Evolutionary conservation across 2,329 filamentous ascomycete genomes (phyloP).

Genomic region (Lachnellula hyalina): DNA sequence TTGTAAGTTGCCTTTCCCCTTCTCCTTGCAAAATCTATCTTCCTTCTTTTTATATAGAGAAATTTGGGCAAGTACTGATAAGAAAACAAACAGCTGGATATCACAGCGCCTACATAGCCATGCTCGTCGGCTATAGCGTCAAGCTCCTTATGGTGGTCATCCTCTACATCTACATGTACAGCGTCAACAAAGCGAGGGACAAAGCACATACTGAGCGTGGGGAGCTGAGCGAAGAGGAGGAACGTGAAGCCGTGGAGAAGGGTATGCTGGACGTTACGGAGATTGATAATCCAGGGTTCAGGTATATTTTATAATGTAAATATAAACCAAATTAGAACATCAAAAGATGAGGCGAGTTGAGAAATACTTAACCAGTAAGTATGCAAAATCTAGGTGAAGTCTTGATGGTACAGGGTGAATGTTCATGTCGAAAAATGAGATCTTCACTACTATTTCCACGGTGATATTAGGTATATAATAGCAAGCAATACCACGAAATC

Average conservation of each 20-base stretch:
- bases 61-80: constrained; percentile 12
- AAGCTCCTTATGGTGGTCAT: constrained; percentile 46
- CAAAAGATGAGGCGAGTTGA: neutral
- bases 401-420: too few species aligned
- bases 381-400: neutral
- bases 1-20: constrained; percentile 12
- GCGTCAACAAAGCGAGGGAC: constrained; percentile 49
- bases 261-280: constrained; percentile 53
- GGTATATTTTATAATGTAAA: constrained; percentile 41
- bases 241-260: constrained; percentile 46
- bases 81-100: constrained; percentile 27
- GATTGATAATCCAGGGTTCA: constrained; percentile 49
- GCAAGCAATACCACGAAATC: too few species aligned
- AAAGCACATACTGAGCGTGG: constrained; percentile 33
- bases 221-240: constrained; percentile 36
- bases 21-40: neutral
- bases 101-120: constrained; percentile 33
- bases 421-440: too few species aligned
- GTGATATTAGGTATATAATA: too few species aligned
- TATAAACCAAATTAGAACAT: neutral
- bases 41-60: neutral
- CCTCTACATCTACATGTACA: constrained; percentile 51
- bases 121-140: constrained; percentile 50
- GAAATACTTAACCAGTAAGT: neutral
- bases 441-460: too few species aligned